Conservation (phyloP, 345 rosid genomes). For the Populus nigra region DNA sequence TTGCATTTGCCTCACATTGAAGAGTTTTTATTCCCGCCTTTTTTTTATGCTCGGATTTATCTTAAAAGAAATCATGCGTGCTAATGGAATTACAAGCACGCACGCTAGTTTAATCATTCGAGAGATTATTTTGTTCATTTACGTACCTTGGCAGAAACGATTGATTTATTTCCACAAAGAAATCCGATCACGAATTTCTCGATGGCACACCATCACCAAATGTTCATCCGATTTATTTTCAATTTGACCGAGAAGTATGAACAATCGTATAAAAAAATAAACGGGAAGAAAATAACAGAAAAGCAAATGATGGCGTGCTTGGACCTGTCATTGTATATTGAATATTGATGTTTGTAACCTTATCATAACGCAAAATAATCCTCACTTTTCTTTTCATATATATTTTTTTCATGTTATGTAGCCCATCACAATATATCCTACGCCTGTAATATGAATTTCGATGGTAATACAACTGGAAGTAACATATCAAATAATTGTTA, state of each 20-base stretch:
- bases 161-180: not conserved
- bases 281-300: not conserved
- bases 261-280: not conserved
- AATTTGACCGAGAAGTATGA: slow-evolving; percentile 14
- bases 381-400: slow-evolving; percentile 9
- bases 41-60: too few species aligned
- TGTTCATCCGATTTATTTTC: slow-evolving; percentile 8
- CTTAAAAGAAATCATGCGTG: too few species aligned
- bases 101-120: too few species aligned
- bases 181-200: not conserved
- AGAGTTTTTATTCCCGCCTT: too few species aligned
- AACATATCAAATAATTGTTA: not conserved
- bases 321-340: not conserved
- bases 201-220: not conserved
- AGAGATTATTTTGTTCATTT: not conserved
- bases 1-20: too few species aligned
- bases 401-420: not conserved
- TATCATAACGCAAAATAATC: slow-evolving; percentile 15
- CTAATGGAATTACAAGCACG: too few species aligned
- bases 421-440: slow-evolving; percentile 13
- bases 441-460: slow-evolving; percentile 18
- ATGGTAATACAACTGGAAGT: slow-evolving; percentile 1
- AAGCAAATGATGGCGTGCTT: not conserved
- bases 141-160: not conserved
- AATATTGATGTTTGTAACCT: not conserved